Evolutionary conservation across 176 grass and related monocot genomes (phyloP), one percentile per base, ranked within the genome.

Genomic region (Pontederia crassipes): DNA sequence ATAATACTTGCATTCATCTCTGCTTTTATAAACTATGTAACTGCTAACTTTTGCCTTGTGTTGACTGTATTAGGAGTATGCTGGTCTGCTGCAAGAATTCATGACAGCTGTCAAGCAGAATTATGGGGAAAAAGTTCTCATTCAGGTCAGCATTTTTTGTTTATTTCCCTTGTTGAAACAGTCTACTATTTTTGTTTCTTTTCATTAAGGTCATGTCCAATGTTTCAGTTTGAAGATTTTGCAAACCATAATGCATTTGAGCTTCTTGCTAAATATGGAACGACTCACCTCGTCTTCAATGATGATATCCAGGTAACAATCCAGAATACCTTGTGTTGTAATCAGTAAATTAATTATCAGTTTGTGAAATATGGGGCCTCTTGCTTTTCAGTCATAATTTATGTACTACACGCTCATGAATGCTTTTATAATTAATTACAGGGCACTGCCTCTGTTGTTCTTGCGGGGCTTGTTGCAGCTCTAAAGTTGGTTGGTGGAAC

Each of bases 231-330:
- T 17, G 92, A 96, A 64, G 92, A 97, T 69, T 97, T 97, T 80
- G 92, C 92, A 2, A 96, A 96, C 56, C 92, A 96, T 65, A 96
- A 96, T 85, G 92, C 92, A 12, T 96, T 96, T 58, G 78, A 84
- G 8, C 83, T 96, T 54, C 92, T 96, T 68, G 73, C 92, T 49
- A 96, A 62, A 78, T 96, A 90, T 45, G 77, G 83, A 11, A 96
- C 79, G 28, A 96, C 78, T 54, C 86, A 96, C 73, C 83, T 96
- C 29, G 91, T 96, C 62, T 96, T 96, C 68, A 96, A 96, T 60
- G 91, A 96, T 85, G 91, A 96, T 80, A 96, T 90, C 64, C 91
- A 96, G 83, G 91, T 90, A 28, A 73, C 11, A 40, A 40, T 4
- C 6, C 2, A 40, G 32, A 40, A 40, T 40, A 1, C 32, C 32